phyloP scores from a whole-genome alignment of 2,329 filamentous ascomycete genomes.

The Aspergillus alliaceus region DNA sequence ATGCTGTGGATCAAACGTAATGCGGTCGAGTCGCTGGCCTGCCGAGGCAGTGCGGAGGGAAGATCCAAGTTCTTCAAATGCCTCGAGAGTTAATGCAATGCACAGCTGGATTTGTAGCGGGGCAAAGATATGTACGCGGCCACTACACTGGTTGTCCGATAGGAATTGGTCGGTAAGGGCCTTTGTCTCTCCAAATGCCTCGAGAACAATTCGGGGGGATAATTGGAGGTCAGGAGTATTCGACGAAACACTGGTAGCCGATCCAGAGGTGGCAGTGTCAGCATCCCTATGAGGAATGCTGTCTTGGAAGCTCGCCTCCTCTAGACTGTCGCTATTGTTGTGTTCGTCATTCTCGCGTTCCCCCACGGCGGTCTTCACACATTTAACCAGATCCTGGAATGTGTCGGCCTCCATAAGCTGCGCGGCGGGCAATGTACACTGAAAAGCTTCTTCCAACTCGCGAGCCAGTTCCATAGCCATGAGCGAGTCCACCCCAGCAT shows the following conservation, averaged over 20 bases:
- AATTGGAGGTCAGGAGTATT: conserved; percentile 6
- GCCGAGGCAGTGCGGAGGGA: conserved; percentile 18
- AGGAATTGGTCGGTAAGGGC: conserved; percentile 30
- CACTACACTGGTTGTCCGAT: conserved; percentile 21
- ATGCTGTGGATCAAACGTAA: conserved; percentile 29
- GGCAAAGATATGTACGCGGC: conserved; percentile 26
- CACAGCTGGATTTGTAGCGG: conserved; percentile 26
- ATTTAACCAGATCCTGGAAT: conserved; percentile 29
- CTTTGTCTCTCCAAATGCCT: conserved; percentile 26
- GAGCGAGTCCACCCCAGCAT: conserved; percentile 52
- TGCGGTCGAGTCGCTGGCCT: conserved; percentile 19
- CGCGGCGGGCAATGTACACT: conserved; percentile 26
- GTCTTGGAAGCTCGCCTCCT: not conserved
- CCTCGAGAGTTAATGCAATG: conserved; percentile 29
- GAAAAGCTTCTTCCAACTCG: conserved; percentile 44
- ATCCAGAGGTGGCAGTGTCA: not conserved
- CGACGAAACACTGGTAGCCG: conserved; percentile 5
- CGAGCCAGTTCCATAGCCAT: conserved; percentile 51
- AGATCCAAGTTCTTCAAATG: conserved; percentile 36
- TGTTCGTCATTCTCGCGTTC: not conserved
- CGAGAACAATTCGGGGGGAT: conserved; percentile 15
- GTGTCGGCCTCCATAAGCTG: conserved; percentile 32
- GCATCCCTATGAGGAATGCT: not conserved
- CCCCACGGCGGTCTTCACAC: conserved; percentile 17
- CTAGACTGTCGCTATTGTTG: not conserved